phyloP scores from a whole-genome alignment of 768 basidiomycete genomes.

The Rhizopogon rudus region DNA sequence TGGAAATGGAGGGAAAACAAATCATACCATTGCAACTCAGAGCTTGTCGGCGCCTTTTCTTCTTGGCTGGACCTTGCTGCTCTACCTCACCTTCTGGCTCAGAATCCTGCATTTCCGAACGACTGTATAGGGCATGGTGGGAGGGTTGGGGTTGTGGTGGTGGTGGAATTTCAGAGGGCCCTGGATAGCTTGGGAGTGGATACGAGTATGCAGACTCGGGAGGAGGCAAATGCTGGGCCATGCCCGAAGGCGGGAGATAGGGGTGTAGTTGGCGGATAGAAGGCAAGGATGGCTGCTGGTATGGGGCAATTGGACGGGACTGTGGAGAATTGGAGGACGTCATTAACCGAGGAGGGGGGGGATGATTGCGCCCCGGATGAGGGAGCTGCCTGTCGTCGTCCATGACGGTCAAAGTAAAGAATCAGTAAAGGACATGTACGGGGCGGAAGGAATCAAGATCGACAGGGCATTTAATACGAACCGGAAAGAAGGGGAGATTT shows the following conservation, averaged over 20 bases:
- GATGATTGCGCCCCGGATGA: slow-evolving; percentile 25
- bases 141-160: slow-evolving; percentile 11
- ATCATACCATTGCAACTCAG: slow-evolving; percentile 78
- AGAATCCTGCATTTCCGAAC: slow-evolving; percentile 42
- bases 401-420: slow-evolving; percentile 18
- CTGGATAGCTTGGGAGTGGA: slow-evolving; percentile 16
- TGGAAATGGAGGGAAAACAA: slow-evolving; percentile 15
- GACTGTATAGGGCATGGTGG: slow-evolving; percentile 21
- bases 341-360: slow-evolving; percentile 21
- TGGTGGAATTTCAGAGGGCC: slow-evolving; percentile 21
- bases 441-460: slow-evolving; percentile 10
- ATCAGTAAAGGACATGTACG: slow-evolving; percentile 12
- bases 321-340: slow-evolving; percentile 20
- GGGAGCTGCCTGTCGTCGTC: slow-evolving; percentile 34
- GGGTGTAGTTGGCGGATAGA: slow-evolving; percentile 68
- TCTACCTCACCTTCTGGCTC: slow-evolving; percentile 52
- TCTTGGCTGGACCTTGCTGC: slow-evolving; percentile 61
- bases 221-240: slow-evolving; percentile 22
- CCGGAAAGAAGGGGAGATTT: slow-evolving; percentile 14
- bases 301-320: slow-evolving; percentile 22
- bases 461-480: slow-evolving; percentile 19
- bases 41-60: slow-evolving; percentile 78
- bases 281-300: slow-evolving; percentile 40
- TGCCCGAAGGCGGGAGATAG: slow-evolving; percentile 51
- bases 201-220: slow-evolving; percentile 24